Percentiles rank a stretch among this genome's conserved stretches.
These are phyloP conservation scores for Cryphonectria nitschkei DNA, from an alignment of 2,329 filamentous ascomycete species.

Conservation along the genomic window DNA sequence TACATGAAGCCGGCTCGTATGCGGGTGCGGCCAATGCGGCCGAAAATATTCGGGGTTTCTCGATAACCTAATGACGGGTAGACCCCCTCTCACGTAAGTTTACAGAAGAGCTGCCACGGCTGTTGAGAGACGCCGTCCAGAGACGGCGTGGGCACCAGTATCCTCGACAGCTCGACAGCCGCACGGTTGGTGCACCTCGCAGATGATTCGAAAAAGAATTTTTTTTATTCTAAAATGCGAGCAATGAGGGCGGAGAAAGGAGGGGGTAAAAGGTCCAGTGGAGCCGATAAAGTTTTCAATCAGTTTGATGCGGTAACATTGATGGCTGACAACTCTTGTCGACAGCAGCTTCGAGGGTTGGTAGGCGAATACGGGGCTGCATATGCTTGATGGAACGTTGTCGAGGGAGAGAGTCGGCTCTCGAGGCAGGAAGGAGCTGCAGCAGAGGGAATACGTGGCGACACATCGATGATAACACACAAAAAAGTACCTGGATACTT, in stretches of 20 bases:
- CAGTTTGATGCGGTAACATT: background rate
- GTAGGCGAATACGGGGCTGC: background rate
- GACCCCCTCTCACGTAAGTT: background rate
- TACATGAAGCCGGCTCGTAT: slow-evolving; percentile 18
- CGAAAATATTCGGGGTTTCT: slow-evolving; percentile 24
- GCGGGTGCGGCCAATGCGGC: slow-evolving; percentile 19
- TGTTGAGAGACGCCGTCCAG: background rate
- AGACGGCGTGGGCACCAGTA: background rate
- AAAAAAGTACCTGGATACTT: background rate
- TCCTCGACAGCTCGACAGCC: background rate
- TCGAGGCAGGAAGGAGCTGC: background rate
- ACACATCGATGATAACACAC: background rate
- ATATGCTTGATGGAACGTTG: slow-evolving; percentile 1
- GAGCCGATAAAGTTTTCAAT: background rate
- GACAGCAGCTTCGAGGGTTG: background rate
- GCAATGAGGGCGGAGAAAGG: background rate
- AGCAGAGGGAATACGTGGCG: background rate
- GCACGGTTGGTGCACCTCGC: background rate
- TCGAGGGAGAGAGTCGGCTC: background rate
- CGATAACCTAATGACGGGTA: slow-evolving; percentile 5
- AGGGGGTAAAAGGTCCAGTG: background rate
- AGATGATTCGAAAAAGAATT: background rate
- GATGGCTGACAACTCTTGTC: background rate
- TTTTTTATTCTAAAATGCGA: too few species aligned
- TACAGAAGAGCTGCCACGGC: background rate